Evolutionary conservation across 257 asterid genomes (phyloP).

Genomic region (Solanum commersonii): DNA sequence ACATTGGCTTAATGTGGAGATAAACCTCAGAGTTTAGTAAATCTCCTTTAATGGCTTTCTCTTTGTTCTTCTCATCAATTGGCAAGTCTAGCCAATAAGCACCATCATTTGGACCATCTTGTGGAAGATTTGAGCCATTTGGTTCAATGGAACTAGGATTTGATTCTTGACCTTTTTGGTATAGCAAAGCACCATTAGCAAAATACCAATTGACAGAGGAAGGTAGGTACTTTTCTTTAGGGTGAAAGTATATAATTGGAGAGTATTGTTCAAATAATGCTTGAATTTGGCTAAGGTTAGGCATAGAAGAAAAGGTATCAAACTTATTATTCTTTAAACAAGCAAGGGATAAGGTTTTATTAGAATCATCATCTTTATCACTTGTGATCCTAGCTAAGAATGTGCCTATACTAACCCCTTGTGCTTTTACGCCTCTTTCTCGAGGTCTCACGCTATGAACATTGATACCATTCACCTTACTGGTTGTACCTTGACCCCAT

Average conservation of each 20-base stretch:
- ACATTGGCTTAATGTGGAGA: slow-evolving; percentile 55
- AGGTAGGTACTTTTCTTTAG: slow-evolving; percentile 57
- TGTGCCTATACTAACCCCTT: slow-evolving; percentile 38
- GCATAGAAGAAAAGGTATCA: slow-evolving; percentile 22
- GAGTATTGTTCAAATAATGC: slow-evolving; percentile 43
- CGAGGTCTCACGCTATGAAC: slow-evolving; percentile 42
- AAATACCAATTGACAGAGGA: slow-evolving; percentile 81
- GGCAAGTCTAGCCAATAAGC: slow-evolving; percentile 78
- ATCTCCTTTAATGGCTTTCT: slow-evolving; percentile 45
- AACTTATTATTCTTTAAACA: slow-evolving; percentile 55
- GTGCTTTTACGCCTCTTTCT: slow-evolving; percentile 39
- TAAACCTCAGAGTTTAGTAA: slow-evolving; percentile 45
- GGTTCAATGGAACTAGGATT: slow-evolving; percentile 35
- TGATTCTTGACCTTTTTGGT: slow-evolving; percentile 44
- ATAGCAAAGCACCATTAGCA: slow-evolving; percentile 42
- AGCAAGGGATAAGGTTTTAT: slow-evolving; percentile 18
- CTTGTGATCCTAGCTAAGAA: slow-evolving; percentile 16
- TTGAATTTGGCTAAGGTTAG: slow-evolving; percentile 39
- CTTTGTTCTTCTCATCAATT: slow-evolving; percentile 11
- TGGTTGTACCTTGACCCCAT: slow-evolving; percentile 38
- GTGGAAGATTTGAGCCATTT: slow-evolving; percentile 74
- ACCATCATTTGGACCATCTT: slow-evolving; percentile 63
- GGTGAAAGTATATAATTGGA: slow-evolving; percentile 63
- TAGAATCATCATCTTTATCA: not conserved
- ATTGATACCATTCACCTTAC: slow-evolving; percentile 16